Base-by-base conservation (phyloP, 2,329 filamentous ascomycete species). In the Fusarium mangiferae region DNA sequence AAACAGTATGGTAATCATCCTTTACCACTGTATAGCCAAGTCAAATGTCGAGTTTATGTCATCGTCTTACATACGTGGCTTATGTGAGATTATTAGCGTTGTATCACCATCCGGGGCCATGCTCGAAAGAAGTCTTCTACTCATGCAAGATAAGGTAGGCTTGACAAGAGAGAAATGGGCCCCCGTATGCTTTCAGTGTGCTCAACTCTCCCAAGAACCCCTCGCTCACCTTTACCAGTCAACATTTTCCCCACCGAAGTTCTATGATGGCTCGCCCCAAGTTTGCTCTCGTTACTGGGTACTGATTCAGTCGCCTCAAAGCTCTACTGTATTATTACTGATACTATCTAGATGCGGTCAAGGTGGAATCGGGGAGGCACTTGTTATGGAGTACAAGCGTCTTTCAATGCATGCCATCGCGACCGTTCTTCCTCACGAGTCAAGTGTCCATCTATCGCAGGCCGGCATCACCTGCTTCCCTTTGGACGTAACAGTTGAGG, bases 211-310 rank as follows among this genome's bases (percentile, higher is more conserved):
- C 22, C 4, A 17, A 9, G 30, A 18, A 9, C 5, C 10, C 8
- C 4, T 3, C n/a, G 0, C 45, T 8, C n/a, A 20, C 20, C 4
- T 1, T 20, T 30, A 22, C 8, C 30, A 4, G 7, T 11, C 3
- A 9, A 24, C 1, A 35, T 15, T 14, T 18, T 14, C 6, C 15
- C 12, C 28, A 5, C 3, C 17, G 17, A 6, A 24, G 1, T 24
- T 11, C 11, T 12, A 36, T 36, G 17, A 51, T 51, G 48, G n/a
- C 30, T 10, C 48, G 30, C 17, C 30, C 17, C 1, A 51, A 51
- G 30, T 51, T 51, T 7, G 48, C 30, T 4, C 48, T 51, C 48
- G 48, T 51, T 26, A 51, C 48, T 15, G 48, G 48, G 48, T 51
- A 7, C 8, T 7, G 13, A 7, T 35, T 10, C 5, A 3, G 24